Conservation (phyloP, 768 basidiomycete species). For the Lactarius psammicola region DNA sequence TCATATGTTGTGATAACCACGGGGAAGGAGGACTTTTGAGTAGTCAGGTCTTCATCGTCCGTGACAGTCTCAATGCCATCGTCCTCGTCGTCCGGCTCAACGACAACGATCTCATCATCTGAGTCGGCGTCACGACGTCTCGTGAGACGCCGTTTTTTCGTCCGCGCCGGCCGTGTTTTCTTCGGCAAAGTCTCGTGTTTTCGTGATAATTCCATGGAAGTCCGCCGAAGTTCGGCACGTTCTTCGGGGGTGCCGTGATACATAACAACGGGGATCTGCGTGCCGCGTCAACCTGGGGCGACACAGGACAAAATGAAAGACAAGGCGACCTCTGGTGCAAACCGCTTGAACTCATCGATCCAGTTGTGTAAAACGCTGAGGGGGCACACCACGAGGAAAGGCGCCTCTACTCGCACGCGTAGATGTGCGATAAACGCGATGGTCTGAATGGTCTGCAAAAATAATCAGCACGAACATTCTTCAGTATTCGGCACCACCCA, state of each 20-base stretch:
- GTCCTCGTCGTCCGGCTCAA: no score
- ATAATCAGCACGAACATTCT: conserved; percentile 11
- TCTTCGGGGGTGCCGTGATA: conserved; percentile 87
- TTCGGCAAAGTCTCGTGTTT: neutral
- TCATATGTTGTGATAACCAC: conserved; percentile 92
- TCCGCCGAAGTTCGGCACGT: conserved; percentile 67
- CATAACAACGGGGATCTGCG: conserved; percentile 79
- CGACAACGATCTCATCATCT: conserved; percentile 24
- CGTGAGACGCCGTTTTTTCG: conserved; percentile 8
- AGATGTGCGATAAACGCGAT: conserved; percentile 94
- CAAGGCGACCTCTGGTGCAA: conserved; percentile 68
- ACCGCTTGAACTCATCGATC: conserved; percentile 79
- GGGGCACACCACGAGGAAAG: conserved; percentile 89
- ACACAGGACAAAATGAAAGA: conserved; percentile 1
- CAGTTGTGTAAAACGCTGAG: conserved; percentile 93
- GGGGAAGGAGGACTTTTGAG: conserved; percentile 54
- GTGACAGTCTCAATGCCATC: neutral
- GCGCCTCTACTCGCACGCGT: conserved; percentile 66
- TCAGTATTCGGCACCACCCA: neutral
- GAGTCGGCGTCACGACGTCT: conserved; percentile 8
- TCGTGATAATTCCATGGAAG: conserved; percentile 10
- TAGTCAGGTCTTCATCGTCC: conserved; percentile 32
- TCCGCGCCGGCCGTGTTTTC: neutral
- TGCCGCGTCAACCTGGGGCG: neutral
- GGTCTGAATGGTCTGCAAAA: conserved; percentile 80